A percentile compares a stretch with the other conserved stretches of the same genome.
Conservation (phyloP, 2,329 filamentous ascomycete species). For the Colletotrichum euphorbiae region DNA sequence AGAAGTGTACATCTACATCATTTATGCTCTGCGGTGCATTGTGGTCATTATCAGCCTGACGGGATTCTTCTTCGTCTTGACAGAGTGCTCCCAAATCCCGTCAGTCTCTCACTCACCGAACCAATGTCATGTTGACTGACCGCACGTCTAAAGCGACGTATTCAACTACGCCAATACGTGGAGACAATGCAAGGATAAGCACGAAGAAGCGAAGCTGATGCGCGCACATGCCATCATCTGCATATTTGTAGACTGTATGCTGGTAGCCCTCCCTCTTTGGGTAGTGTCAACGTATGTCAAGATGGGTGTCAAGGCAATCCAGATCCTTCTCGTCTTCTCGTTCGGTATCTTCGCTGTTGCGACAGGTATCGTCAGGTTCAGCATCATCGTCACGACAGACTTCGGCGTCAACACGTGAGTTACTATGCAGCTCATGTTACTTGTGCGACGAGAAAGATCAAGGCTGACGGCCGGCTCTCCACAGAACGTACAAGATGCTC, state of each 20-base stretch:
- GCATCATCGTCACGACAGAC: conserved; percentile 48
- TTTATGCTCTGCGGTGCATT: conserved; percentile 37
- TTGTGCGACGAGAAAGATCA: background rate
- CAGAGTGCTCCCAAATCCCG: conserved; percentile 44
- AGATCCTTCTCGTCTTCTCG: conserved; percentile 51
- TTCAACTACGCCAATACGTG: conserved; percentile 27
- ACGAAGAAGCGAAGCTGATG: conserved; percentile 48
- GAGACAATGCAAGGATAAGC: conserved; percentile 44
- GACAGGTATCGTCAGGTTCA: conserved; percentile 54
- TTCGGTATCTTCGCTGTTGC: conserved; percentile 52
- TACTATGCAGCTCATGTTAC: no score
- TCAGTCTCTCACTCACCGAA: background rate
- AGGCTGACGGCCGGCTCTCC: background rate
- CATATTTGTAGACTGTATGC: conserved; percentile 49
- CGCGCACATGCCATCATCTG: conserved; percentile 48
- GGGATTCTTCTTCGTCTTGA: conserved; percentile 41
- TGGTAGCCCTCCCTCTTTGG: conserved; percentile 52
- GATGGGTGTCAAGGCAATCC: conserved; percentile 48
- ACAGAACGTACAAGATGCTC: conserved; percentile 52
- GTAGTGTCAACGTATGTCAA: conserved; percentile 52
- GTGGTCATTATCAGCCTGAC: conserved; percentile 40
- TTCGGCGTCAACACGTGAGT: conserved; percentile 49
- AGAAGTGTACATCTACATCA: conserved; percentile 20
- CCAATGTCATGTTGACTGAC: background rate
- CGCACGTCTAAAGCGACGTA: conserved; percentile 5